These are phyloP conservation scores for Solanum virginianum DNA, from an alignment of 257 asterid species.

Conservation along the genomic window DNA sequence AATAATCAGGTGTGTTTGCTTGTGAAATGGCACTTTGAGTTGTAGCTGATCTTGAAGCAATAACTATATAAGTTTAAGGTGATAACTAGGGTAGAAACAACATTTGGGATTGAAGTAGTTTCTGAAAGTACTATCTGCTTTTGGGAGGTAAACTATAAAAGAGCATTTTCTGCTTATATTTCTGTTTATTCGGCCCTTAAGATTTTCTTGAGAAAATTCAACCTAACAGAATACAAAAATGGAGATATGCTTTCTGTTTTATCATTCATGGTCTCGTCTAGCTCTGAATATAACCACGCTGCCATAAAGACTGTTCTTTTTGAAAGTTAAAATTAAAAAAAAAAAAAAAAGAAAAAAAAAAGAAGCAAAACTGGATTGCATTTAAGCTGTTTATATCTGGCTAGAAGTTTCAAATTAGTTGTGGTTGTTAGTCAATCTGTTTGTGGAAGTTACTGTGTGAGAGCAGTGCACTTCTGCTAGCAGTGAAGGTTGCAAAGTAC, in stretches of 20 bases:
- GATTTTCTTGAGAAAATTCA: not conserved
- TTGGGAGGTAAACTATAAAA: not conserved
- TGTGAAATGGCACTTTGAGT: not conserved
- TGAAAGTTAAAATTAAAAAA: not conserved
- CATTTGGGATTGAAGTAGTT: not conserved
- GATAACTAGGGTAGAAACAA: not conserved
- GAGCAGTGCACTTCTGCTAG: not conserved
- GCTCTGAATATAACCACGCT: not conserved
- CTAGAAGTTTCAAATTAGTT: not conserved
- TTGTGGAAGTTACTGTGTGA: not conserved
- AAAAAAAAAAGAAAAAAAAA: too few species aligned
- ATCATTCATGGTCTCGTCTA: not conserved
- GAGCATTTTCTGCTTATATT: not conserved
- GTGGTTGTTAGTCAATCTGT: not conserved
- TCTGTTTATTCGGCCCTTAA: not conserved
- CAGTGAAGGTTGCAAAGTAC: not conserved
- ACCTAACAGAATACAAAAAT: not conserved
- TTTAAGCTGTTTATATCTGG: not conserved
- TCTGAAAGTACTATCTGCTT: not conserved
- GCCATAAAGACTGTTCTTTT: not conserved
- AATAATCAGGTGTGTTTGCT: slow-evolving; percentile 46
- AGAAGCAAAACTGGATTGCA: not conserved
- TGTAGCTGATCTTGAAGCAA: not conserved
- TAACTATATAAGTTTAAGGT: not conserved
- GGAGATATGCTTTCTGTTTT: not conserved